Conservation (phyloP, 768 basidiomycete species). For the Boletus eberwhitei region DNA sequence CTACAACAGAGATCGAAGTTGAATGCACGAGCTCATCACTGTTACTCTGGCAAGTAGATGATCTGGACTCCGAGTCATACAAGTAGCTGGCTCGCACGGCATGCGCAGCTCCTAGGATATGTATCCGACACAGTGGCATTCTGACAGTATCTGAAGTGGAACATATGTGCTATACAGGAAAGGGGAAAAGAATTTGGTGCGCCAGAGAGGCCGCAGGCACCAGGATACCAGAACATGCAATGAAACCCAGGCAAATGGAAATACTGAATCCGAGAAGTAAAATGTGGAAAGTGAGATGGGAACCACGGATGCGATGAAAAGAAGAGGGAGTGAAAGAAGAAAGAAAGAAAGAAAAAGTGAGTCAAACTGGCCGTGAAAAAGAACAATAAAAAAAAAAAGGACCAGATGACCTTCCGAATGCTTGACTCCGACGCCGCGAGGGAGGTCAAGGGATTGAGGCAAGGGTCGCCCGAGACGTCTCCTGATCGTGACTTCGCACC, state of each 20-base stretch:
- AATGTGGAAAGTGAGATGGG: too few species aligned
- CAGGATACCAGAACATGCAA: background rate
- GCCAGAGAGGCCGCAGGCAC: background rate
- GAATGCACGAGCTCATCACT: too few species aligned
- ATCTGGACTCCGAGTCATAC: too few species aligned
- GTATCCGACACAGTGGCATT: too few species aligned
- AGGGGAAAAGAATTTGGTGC: background rate
- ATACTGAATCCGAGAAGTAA: too few species aligned
- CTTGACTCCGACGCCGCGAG: background rate
- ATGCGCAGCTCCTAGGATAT: too few species aligned
- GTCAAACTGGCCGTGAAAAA: background rate
- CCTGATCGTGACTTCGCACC: background rate
- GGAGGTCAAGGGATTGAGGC: background rate
- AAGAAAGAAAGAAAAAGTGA: background rate
- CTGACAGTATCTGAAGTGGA: too few species aligned
- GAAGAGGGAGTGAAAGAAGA: background rate
- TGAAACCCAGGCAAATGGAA: background rate
- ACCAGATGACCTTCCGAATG: conserved; percentile 2
- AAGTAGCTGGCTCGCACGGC: too few species aligned
- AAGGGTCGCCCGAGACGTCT: background rate
- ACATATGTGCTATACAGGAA: too few species aligned
- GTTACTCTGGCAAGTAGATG: too few species aligned
- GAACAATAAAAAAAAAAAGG: background rate
- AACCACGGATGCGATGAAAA: background rate
- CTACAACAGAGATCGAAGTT: too few species aligned